phyloP scores from a whole-genome alignment of 768 basidiomycete species.

The Russula brevipes region DNA sequence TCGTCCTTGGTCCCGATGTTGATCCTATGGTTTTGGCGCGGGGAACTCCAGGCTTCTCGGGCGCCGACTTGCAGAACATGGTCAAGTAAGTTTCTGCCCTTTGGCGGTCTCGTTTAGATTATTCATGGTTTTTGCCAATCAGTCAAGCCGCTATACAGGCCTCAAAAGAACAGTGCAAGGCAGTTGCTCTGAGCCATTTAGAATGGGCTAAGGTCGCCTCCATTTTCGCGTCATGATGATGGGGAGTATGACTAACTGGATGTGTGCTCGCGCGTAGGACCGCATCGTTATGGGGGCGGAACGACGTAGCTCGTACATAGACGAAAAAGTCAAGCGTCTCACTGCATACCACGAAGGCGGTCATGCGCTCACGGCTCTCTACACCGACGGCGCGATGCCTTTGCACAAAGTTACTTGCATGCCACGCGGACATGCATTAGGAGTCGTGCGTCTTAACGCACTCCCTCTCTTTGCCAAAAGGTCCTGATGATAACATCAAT shows the following conservation, averaged over 20 bases:
- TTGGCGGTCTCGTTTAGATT: neutral
- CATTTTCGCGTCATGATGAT: neutral
- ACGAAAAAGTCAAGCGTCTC: constrained; percentile 76
- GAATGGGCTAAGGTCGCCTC: constrained; percentile 92
- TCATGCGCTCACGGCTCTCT: constrained; percentile 90
- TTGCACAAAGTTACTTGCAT: constrained; percentile 97
- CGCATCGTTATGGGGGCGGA: constrained; percentile 97
- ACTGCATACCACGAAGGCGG: constrained; percentile 99
- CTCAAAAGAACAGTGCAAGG: constrained; percentile 69
- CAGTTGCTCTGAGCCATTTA: constrained; percentile 76
- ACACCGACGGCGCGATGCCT: constrained; percentile 94
- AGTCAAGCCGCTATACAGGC: constrained; percentile 94
- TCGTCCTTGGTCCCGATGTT: constrained; percentile 63
- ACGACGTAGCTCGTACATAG: constrained; percentile 83
- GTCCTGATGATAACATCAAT: neutral
- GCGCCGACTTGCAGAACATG: constrained; percentile 95
- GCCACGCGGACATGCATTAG: constrained; percentile 90
- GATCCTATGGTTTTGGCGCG: constrained; percentile 87
- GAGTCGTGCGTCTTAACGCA: constrained; percentile 56
- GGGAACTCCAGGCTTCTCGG: constrained; percentile 94
- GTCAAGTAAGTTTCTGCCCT: constrained; percentile 64
- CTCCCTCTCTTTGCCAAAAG: neutral
- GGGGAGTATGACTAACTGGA: neutral
- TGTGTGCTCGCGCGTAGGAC: constrained; percentile 44
- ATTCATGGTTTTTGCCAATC: neutral